Conservation (phyloP, 176 grass and related monocot species). For the Pharus latifolius region DNA sequence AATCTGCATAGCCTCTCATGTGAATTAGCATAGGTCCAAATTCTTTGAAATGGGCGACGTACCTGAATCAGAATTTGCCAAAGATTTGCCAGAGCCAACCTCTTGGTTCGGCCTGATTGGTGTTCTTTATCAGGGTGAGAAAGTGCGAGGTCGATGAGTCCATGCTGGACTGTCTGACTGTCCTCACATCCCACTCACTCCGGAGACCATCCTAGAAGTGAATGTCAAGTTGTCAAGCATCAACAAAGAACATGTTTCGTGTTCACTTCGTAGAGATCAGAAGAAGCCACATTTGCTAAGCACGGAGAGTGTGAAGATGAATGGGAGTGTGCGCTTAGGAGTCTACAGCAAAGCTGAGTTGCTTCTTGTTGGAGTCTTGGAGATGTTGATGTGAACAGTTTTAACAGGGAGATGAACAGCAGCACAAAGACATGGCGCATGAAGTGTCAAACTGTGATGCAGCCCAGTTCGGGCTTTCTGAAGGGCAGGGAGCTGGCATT, state of each 20-base stretch:
- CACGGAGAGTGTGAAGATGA: conserved; percentile 45
- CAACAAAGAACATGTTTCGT: conserved; percentile 17
- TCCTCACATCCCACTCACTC: conserved; percentile 51
- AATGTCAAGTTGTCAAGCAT: conserved; percentile 1
- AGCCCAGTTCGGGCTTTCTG: conserved; percentile 17
- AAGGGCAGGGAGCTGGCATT: neutral
- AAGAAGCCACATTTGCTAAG: conserved; percentile 55
- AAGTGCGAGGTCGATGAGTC: conserved; percentile 52
- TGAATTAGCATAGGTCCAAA: neutral
- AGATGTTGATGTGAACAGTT: conserved; percentile 15
- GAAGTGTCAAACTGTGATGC: conserved; percentile 35
- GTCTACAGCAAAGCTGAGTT: conserved; percentile 36
- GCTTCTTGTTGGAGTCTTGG: conserved; percentile 50
- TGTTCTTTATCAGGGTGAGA: conserved; percentile 74
- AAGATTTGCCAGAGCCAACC: conserved; percentile 6
- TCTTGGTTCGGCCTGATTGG: conserved; percentile 48
- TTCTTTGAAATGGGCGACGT: conserved; percentile 21
- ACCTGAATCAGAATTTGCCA: neutral
- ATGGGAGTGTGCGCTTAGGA: conserved; percentile 64
- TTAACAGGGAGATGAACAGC: neutral
- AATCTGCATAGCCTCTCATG: neutral
- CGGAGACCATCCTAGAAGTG: conserved; percentile 40
- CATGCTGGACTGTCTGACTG: conserved; percentile 27
- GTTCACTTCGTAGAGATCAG: conserved; percentile 37
- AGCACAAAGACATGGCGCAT: conserved; percentile 33